Base-by-base conservation (phyloP, 2,329 filamentous ascomycete genomes). In the Alternaria gansuensis region DNA sequence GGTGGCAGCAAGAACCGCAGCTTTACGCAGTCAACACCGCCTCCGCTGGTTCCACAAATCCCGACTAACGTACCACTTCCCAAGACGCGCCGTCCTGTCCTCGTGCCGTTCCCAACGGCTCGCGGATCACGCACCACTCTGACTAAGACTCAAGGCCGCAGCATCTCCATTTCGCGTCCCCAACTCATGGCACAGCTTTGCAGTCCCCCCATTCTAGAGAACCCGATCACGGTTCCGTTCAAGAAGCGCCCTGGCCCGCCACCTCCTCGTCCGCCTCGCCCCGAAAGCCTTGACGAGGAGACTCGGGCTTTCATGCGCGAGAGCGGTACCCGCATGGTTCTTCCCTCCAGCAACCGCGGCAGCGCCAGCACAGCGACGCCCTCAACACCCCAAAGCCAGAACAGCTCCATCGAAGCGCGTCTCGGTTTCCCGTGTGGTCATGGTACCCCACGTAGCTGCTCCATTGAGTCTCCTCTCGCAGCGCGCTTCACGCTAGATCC, bases 291-390 rank as follows among this genome's bases (percentile, higher is more conserved):
- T 10, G 68, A 67, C 13, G 50, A 63, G 4, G 59, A 65, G 4
- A 66, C 61, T 2, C 17, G 64, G 2, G 57, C 56, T 5, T 55
- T 70, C n/a, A 65, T 62, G 59, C 64, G 52, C 9, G 61, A 67
- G 7, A 41, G 44, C 9, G 51, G 52, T 6, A 55, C 59, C 1
- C 67, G 68, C 39, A 65, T 66, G 58, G 56, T 63, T 1, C 45
- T 70, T 1, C 37, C 48, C 14, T 28, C 34, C 14, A 52, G 36
- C 7, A 49, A 54, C 23, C 59, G 60, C 31, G 28, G 43, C 10
- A 66, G 63, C 37, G 24, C 49, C 33, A 67, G 62, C n/a, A 61
- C 57, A 10, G 57, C 60, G 2, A 59, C 63, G 0, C 23, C 50
- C 3, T 60, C 44, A 3, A 57, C 61, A 7, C 52, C 51, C 0